These are phyloP conservation scores for Exophiala bonariae DNA, from an alignment of 2,329 filamentous ascomycete genomes.

Conservation along the genomic window DNA sequence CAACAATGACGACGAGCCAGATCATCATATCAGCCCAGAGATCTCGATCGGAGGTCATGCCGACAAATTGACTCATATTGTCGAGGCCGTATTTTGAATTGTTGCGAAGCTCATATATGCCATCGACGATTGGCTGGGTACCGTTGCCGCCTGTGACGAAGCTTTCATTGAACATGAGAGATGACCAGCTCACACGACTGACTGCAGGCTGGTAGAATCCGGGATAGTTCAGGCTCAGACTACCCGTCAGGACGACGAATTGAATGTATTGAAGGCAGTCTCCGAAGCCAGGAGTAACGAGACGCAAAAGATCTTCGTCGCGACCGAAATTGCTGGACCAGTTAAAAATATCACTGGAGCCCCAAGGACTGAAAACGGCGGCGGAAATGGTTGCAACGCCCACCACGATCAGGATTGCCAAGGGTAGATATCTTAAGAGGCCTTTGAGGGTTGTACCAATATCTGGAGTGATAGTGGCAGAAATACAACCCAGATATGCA, in stretches of 20 bases:
- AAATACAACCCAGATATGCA: slow-evolving; percentile 74
- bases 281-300: slow-evolving; percentile 94
- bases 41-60: slow-evolving; percentile 73
- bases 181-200: slow-evolving; percentile 84
- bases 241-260: slow-evolving; percentile 85
- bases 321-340: slow-evolving; percentile 98
- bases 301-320: slow-evolving; percentile 83
- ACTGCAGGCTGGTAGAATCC: slow-evolving; percentile 92
- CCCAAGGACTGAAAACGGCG: slow-evolving; percentile 90
- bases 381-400: slow-evolving; percentile 81
- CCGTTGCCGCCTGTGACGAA: slow-evolving; percentile 71
- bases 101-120: slow-evolving; percentile 70
- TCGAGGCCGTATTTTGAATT: slow-evolving; percentile 79
- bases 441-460: slow-evolving; percentile 69
- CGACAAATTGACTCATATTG: slow-evolving; percentile 75
- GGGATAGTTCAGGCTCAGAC: slow-evolving; percentile 82
- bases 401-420: slow-evolving; percentile 75
- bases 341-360: slow-evolving; percentile 82
- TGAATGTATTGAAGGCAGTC: slow-evolving; percentile 98
- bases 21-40: slow-evolving; percentile 94
- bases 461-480: slow-evolving; percentile 79
- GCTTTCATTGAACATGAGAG: slow-evolving; percentile 89
- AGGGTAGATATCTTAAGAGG: slow-evolving; percentile 72
- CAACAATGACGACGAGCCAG: slow-evolving; percentile 80
- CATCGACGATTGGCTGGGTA: slow-evolving; percentile 71